Base-by-base conservation (phyloP, 1,284 basidiomycete species). In the Ceratobasidium sp. region DNA sequence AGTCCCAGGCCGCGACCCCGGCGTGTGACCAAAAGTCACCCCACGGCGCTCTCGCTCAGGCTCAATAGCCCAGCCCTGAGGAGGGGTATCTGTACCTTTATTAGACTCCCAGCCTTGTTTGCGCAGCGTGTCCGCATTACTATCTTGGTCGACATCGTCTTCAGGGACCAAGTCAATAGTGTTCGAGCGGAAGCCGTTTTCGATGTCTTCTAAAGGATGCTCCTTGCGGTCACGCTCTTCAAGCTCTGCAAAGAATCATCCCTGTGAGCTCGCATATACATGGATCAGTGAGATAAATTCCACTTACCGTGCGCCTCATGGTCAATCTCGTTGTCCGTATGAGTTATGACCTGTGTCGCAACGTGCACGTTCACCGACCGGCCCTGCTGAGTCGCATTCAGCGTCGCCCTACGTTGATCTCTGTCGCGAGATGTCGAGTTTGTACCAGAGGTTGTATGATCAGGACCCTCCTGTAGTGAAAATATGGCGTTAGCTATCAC, bases 151-250 rank as follows among this genome's bases (percentile, higher is more conserved):
- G 20, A 50, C 46, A 18, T 75, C 73, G 33, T 75, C 73, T 48
- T 75, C 66, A 7, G 73, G 73, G 3, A 66, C 38, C 3, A 75
- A 48, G n/a, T 57, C 33, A 23, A 75, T 75, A 4, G 73, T 65
- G 30, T 66, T 75, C 20, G 60, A 30, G 12, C 60, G 48, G 16
- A 50, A 44, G 0, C 73, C 73, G n/a, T 44, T 64, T 33, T 75
- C 73, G 23, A 75, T 35, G 23, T 75, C 73, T 2, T 75, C 73
- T 12, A 75, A 33, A 62, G 44, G 30, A 12, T 27, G 60, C 16
- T 23, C 30, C 23, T 75, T 75, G 18, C 52, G 73, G 33, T 75
- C 73, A 35, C 73, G 73, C 50, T 75, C 73, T 66, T 75, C 73
- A 18, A 75, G 60, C 46, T 75, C 73, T 75, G 33, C 33, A 48